A percentile compares a stretch with the other conserved stretches of the same genome.
phyloP scores from a whole-genome alignment of 805 yeast species.

The Candida insectalens region DNA sequence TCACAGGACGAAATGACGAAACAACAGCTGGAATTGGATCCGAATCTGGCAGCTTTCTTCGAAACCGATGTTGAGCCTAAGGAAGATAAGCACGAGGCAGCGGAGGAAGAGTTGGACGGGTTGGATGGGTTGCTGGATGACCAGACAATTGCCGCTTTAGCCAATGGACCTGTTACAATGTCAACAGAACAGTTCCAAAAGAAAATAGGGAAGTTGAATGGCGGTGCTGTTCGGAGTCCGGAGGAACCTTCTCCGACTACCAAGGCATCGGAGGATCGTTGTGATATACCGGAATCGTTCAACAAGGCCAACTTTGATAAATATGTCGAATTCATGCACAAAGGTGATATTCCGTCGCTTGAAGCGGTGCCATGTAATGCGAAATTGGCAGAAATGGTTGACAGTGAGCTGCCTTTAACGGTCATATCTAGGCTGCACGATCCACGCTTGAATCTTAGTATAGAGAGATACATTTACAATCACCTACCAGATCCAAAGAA shows the following conservation, averaged over 20 bases:
- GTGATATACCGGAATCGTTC: slow-evolving; percentile 4
- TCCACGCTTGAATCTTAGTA: slow-evolving; percentile 70
- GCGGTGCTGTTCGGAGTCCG: no score
- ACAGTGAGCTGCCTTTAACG: slow-evolving; percentile 33
- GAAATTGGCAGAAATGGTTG: slow-evolving; percentile 8
- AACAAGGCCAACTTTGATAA: slow-evolving; percentile 2
- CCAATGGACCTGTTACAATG: slow-evolving; percentile 12
- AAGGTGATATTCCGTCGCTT: slow-evolving; percentile 7
- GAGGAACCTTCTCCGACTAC: background rate
- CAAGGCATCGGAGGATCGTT: slow-evolving; percentile 1
- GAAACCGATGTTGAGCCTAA: slow-evolving; percentile 5
- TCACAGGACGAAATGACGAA: slow-evolving; percentile 7
- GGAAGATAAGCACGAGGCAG: background rate
- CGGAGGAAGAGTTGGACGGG: slow-evolving; percentile 5
- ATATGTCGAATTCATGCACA: slow-evolving; percentile 7
- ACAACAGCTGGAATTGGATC: slow-evolving; percentile 18
- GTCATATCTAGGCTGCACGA: slow-evolving; percentile 48
- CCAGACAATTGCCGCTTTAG: slow-evolving; percentile 1
- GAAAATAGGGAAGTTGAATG: slow-evolving; percentile 4
- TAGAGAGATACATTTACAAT: slow-evolving; percentile 71
- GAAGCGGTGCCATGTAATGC: slow-evolving; percentile 5
- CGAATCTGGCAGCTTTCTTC: slow-evolving; percentile 20
- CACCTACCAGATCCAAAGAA: slow-evolving; percentile 39
- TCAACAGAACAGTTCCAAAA: slow-evolving; percentile 12
- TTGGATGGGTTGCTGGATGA: slow-evolving; percentile 13